These are phyloP conservation scores for Gonapodya prolifera DNA, from an alignment of 192 early-diverging fungal genomes.

Conservation along the genomic window DNA sequence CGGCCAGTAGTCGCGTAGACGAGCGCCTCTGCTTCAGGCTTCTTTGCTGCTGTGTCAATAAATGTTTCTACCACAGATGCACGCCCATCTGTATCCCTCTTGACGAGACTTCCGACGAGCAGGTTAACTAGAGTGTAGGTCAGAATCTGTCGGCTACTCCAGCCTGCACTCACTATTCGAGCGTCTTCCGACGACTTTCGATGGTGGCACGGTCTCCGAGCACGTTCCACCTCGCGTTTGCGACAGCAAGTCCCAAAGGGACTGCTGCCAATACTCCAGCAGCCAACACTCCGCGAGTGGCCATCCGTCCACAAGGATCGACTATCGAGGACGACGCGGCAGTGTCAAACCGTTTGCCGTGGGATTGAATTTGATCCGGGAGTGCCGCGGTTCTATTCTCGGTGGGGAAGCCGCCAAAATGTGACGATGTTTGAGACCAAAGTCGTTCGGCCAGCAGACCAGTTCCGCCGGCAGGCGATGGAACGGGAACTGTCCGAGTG, in stretches of 20 bases:
- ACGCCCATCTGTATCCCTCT: neutral
- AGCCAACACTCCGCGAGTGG: neutral
- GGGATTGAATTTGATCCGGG: too few relatives aligned
- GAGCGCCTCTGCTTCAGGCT: neutral
- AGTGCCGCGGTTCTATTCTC: too few relatives aligned
- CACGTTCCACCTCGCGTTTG: neutral
- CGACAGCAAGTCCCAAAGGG: neutral
- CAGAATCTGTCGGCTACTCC: too few relatives aligned
- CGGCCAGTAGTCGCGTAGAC: neutral
- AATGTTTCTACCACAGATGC: neutral
- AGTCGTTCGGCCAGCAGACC: too few relatives aligned
- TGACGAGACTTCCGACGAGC: neutral
- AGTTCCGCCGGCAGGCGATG: too few relatives aligned
- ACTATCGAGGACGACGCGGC: too few relatives aligned
- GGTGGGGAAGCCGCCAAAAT: too few relatives aligned
- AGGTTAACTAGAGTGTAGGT: too few relatives aligned
- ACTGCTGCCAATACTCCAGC: neutral
- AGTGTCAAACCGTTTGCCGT: too few relatives aligned
- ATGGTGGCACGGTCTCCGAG: neutral
- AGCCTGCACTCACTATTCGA: neutral
- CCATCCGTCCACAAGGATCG: too few relatives aligned
- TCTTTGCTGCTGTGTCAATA: neutral
- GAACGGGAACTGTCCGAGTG: neutral
- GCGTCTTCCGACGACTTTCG: neutral
- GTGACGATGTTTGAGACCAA: too few relatives aligned